Conservation (phyloP, 2,329 filamentous ascomycete genomes). For the Aspergillus ochraceus region DNA sequence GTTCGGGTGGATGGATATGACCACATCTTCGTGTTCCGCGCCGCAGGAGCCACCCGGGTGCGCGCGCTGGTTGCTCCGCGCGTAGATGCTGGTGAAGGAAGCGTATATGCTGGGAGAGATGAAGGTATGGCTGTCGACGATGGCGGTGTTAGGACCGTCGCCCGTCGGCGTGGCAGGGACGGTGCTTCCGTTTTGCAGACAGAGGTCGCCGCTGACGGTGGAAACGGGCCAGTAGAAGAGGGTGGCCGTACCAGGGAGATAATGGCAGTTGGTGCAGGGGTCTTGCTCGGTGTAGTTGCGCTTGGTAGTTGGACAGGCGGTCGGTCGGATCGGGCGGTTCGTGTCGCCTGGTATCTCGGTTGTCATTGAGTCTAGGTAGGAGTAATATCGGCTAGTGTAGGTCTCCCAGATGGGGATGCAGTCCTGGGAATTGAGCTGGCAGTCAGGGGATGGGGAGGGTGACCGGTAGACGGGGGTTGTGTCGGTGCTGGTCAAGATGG, state of each 20-base stretch:
- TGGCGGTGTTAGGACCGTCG: constrained; percentile 19
- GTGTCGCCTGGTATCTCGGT: constrained; percentile 17
- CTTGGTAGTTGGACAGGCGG: constrained; percentile 12
- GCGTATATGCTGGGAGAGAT: constrained; percentile 22
- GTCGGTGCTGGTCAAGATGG: background rate
- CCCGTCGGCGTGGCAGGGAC: constrained; percentile 15
- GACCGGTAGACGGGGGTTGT: constrained; percentile 13
- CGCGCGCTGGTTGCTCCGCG: constrained; percentile 18
- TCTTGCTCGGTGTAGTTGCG: constrained; percentile 9
- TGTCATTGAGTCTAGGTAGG: constrained; percentile 7
- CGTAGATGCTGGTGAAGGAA: constrained; percentile 24
- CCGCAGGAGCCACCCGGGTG: constrained; percentile 18
- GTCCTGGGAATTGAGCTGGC: constrained; percentile 16
- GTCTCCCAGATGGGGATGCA: constrained; percentile 25
- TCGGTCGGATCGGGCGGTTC: constrained; percentile 18
- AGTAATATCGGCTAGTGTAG: constrained; percentile 10
- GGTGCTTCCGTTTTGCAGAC: constrained; percentile 21
- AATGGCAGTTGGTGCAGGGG: constrained; percentile 22
- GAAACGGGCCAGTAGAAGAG: constrained; percentile 26
- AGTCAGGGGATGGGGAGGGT: constrained; percentile 7
- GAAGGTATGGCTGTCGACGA: constrained; percentile 21
- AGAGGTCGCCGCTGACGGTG: constrained; percentile 20
- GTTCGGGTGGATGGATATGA: constrained; percentile 20
- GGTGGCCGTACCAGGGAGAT: constrained; percentile 20
- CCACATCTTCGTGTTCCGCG: constrained; percentile 15